These are phyloP conservation scores for Trametes hirsuta DNA, from an alignment of 1,284 basidiomycete genomes.

Conservation along the genomic window DNA sequence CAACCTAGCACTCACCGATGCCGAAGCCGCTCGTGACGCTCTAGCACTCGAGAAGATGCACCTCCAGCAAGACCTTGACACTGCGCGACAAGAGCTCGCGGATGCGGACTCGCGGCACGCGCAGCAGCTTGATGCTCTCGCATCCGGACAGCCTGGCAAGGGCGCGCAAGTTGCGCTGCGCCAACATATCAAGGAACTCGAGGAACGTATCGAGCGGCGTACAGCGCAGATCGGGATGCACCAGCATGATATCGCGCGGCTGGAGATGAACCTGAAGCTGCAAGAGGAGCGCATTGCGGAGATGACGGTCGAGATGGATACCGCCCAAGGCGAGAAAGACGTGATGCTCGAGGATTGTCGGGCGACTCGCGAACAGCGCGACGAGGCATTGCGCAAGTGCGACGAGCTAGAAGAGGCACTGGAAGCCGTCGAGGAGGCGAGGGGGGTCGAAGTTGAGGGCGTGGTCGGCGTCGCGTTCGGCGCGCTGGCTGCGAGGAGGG, in stretches of 20 bases:
- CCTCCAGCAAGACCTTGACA: conserved; percentile 57
- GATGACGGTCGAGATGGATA: conserved; percentile 68
- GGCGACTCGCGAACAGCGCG: conserved; percentile 68
- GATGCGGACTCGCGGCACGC: conserved; percentile 61
- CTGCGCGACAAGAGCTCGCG: conserved; percentile 53
- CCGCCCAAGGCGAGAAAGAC: conserved; percentile 62
- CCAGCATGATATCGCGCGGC: conserved; percentile 72
- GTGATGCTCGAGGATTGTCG: conserved; percentile 83
- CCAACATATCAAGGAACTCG: conserved; percentile 65
- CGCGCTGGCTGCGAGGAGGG: conserved; percentile 35
- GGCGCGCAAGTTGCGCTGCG: conserved; percentile 49
- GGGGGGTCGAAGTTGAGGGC: conserved; percentile 38
- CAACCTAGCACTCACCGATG: conserved; percentile 46
- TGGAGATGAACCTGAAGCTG: conserved; percentile 71
- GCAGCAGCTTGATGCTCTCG: conserved; percentile 60
- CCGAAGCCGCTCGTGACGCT: conserved; percentile 66
- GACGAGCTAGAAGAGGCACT: conserved; percentile 50
- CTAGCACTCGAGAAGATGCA: conserved; percentile 63
- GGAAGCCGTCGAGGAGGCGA: conserved; percentile 55
- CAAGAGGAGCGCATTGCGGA: conserved; percentile 74
- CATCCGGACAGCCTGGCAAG: conserved; percentile 47
- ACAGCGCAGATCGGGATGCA: conserved; percentile 74
- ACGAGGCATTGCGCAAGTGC: conserved; percentile 52
- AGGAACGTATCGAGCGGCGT: conserved; percentile 58
- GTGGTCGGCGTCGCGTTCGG: conserved; percentile 36